Percentiles rank a stretch among this genome's conserved stretches.
phyloP scores from a whole-genome alignment of 257 asterid species.

The Cruciata laevipes region DNA sequence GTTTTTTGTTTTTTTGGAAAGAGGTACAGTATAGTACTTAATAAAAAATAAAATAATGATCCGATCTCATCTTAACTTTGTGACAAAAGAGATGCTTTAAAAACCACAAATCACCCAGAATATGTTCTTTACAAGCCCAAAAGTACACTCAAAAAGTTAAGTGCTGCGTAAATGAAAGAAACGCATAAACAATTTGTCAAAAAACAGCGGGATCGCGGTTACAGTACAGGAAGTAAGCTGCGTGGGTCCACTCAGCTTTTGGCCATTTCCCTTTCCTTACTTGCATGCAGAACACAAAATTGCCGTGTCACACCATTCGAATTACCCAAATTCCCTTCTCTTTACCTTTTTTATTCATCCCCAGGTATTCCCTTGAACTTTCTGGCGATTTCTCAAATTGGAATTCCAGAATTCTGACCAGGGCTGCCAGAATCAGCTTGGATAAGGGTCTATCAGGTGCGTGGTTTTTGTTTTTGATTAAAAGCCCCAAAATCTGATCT shows the following conservation, averaged over 20 bases:
- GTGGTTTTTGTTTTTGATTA: background rate
- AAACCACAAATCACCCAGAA: conserved; percentile 1
- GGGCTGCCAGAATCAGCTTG: conserved; percentile 6
- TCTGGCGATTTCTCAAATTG: conserved; percentile 8
- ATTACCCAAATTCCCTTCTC: background rate
- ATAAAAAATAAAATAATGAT: background rate
- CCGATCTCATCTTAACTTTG: background rate
- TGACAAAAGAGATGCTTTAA: background rate
- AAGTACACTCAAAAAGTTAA: conserved; percentile 1
- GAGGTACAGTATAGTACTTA: background rate
- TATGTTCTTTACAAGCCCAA: background rate
- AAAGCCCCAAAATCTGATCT: background rate
- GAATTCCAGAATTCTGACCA: conserved; percentile 14
- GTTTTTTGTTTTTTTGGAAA: too few relatives aligned
- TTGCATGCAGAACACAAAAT: conserved; percentile 17
- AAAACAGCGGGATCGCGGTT: conserved; percentile 4
- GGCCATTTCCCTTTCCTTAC: conserved; percentile 9
- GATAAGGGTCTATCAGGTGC: conserved; percentile 15
- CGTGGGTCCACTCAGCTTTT: conserved; percentile 20
- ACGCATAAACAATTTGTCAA: background rate
- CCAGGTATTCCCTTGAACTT: background rate
- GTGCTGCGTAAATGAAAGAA: background rate
- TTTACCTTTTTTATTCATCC: background rate
- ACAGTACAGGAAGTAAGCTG: conserved; percentile 11
- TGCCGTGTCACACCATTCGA: conserved; percentile 8